Evolutionary conservation across 768 basidiomycete species (phyloP).

Genomic region (Termitomyces sp.): DNA sequence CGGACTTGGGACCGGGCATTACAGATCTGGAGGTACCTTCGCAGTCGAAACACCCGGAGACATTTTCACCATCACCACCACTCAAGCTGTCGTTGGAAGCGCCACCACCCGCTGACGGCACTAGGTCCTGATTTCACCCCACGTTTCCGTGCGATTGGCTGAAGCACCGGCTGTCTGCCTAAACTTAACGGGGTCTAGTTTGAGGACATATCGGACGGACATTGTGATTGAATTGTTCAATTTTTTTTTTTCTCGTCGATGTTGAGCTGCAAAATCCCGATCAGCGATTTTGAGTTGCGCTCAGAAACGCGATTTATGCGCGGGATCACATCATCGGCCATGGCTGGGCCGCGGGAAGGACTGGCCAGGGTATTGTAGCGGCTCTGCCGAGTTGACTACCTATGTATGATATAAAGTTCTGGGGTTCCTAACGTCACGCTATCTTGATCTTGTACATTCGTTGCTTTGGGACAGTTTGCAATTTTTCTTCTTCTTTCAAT

Average conservation of each 20-base stretch:
- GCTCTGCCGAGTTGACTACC: too few species aligned
- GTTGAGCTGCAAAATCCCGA: too few species aligned
- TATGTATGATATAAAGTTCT: background rate
- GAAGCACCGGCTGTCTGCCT: too few species aligned
- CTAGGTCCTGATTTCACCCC: background rate
- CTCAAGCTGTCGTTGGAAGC: background rate
- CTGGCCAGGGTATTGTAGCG: background rate
- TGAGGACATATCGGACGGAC: too few species aligned
- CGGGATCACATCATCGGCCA: background rate
- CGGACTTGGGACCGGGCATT: background rate
- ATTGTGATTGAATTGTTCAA: background rate
- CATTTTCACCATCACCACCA: background rate
- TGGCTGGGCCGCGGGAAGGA: background rate
- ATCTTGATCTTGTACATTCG: background rate
- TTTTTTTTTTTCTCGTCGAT: background rate
- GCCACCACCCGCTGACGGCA: background rate
- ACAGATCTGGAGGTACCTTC: background rate
- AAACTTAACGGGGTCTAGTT: background rate
- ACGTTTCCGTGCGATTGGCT: too few species aligned
- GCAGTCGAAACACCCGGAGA: background rate
- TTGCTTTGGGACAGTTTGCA: conserved; percentile 4
- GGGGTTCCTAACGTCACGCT: background rate
- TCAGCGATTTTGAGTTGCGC: too few species aligned
- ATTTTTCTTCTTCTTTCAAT: background rate
- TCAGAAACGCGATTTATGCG: background rate